A percentile compares a stretch with the other conserved stretches of the same genome.
phyloP scores from a whole-genome alignment of 352 stramenopile genomes.

The Thalassiosira hispida region DNA sequence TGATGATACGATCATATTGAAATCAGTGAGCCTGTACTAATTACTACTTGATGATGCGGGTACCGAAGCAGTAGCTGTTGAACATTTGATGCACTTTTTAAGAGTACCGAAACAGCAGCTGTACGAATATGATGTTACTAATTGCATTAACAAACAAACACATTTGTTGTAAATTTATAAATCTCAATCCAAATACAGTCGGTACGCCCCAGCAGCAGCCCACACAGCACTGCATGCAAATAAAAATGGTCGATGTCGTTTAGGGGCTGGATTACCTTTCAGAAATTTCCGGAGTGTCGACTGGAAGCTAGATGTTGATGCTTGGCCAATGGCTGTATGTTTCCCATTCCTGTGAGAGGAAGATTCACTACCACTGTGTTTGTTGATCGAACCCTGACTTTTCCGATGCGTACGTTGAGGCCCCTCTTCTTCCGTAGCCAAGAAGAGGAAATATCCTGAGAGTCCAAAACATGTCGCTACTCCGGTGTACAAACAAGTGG shows the following conservation, averaged over 20 bases:
- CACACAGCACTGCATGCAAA: slow-evolving; percentile 43
- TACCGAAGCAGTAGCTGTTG: too few relatives aligned
- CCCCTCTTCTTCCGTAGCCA: slow-evolving; percentile 39
- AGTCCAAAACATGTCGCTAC: slow-evolving; percentile 44
- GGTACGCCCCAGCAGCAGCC: slow-evolving; percentile 42
- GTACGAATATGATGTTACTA: too few relatives aligned
- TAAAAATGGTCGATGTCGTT: slow-evolving; percentile 46
- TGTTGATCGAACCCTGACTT: slow-evolving; percentile 8
- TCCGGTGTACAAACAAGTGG: slow-evolving; percentile 50
- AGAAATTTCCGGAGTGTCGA: slow-evolving; percentile 16
- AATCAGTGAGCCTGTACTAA: too few relatives aligned
- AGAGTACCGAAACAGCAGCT: too few relatives aligned
- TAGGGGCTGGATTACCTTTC: slow-evolving; percentile 14
- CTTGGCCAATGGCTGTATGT: not conserved
- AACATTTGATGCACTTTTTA: too few relatives aligned
- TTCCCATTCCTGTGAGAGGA: not conserved
- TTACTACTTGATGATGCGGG: too few relatives aligned
- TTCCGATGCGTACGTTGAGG: not conserved
- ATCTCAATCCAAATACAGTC: slow-evolving; percentile 56
- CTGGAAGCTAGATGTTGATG: not conserved
- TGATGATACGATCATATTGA: too few relatives aligned
- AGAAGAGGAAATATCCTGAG: slow-evolving; percentile 48
- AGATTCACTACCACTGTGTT: too few relatives aligned
- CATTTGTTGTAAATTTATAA: not conserved
- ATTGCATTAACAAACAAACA: too few relatives aligned